Evolutionary conservation across 2,329 filamentous ascomycete species (phyloP), one percentile per base, ranked within the genome.

Genomic region (Lasiodiplodia sp.): DNA sequence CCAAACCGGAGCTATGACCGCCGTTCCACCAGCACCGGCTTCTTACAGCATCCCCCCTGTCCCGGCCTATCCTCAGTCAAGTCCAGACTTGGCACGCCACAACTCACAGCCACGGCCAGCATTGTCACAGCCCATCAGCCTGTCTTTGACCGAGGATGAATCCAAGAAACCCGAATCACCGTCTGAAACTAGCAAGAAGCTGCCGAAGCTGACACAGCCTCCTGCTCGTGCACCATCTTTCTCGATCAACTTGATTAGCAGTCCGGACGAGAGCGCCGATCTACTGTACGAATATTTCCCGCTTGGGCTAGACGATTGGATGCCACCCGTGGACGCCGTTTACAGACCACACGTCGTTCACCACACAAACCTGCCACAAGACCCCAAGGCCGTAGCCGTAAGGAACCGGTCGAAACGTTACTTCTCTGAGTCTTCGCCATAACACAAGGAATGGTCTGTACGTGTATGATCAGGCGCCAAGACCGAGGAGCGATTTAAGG

Each of bases 201-300:
- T 77, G 52, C 72, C 74, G n/a, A 70, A 64, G 64, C 53, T 70
- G 28, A 77, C 78, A 11, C 67, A 68, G 52, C 58, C 60, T 10
- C 81, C 81, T 8, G 75, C 79, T 4, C 75, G 82, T 5, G 78
- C 81, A 4, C 82, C 82, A 1, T 83, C 82, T 0, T 84, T 84
- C 69, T 81, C 81, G 0, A 76, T 84, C 52, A 82, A 83, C 40
- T 77, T 83, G 2, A 85, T 84, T 72, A 86, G 87, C 76, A 90
- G 91, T 76, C 86, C 92, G 40, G 81, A 89, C 71, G 93, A 97
- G 73, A 91, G 91, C 73, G 90, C 90, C 0, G 94, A 97, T 79
- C 83, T 94, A 72, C 83, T 97, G 21, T 97, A 97, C 77, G 94
- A 98, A 81, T 97, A 98, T 77, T 97, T 98, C 72, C 94, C 94